Conservation (phyloP, 2,329 filamentous ascomycete genomes). For the Penicillium freii region DNA sequence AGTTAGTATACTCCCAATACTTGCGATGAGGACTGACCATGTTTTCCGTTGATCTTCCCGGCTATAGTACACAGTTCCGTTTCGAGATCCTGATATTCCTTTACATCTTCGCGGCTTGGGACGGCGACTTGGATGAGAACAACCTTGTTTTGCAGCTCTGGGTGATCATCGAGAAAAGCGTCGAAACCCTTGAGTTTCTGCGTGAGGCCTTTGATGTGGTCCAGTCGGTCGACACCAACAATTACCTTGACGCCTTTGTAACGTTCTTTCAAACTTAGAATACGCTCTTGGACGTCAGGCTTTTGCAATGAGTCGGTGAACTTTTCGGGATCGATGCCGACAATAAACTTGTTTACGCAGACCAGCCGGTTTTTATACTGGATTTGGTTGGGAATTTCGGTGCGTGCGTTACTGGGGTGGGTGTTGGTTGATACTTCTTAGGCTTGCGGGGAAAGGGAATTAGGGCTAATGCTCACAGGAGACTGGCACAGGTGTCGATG, state of each 20-base stretch:
- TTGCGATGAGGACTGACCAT: conserved; percentile 50
- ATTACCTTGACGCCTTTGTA: conserved; percentile 90
- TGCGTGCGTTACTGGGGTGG: conserved; percentile 43
- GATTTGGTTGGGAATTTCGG: conserved; percentile 75
- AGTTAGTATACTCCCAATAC: conserved; percentile 7
- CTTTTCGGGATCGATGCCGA: conserved; percentile 93
- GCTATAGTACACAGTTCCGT: conserved; percentile 90
- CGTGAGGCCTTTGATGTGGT: conserved; percentile 95
- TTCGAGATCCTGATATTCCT: conserved; percentile 91
- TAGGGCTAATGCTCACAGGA: conserved; percentile 56
- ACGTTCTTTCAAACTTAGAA: conserved; percentile 72
- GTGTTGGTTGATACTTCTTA: neutral
- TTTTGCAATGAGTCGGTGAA: conserved; percentile 79
- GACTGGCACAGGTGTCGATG: conserved; percentile 81
- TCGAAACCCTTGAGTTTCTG: conserved; percentile 93
- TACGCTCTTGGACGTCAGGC: conserved; percentile 74
- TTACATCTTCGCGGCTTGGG: conserved; percentile 78
- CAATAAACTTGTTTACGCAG: conserved; percentile 85
- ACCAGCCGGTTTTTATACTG: conserved; percentile 80
- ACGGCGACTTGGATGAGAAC: conserved; percentile 92
- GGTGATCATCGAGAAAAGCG: conserved; percentile 86
- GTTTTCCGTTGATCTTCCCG: conserved; percentile 89
- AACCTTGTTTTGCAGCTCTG: conserved; percentile 90
- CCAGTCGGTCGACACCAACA: conserved; percentile 86
- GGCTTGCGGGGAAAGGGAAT: no score